Base-by-base conservation (phyloP, 495 filamentous ascomycete species). In the Aspergillus sclerotiicarbonarius region DNA sequence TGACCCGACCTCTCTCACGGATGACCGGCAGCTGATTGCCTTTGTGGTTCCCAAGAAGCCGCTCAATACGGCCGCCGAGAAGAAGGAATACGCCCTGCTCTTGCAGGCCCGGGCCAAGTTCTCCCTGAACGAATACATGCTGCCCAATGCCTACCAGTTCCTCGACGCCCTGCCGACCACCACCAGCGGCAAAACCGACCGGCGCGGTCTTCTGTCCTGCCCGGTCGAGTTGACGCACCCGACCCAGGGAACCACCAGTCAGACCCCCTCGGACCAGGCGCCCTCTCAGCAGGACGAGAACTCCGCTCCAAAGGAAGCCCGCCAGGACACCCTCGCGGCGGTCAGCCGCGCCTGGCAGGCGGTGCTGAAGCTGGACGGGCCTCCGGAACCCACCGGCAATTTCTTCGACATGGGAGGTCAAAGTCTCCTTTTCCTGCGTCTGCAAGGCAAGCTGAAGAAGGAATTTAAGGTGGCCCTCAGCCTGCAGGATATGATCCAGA, bases 141-240 rank as follows among this genome's bases (percentile, higher is more conserved):
- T 35, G 3, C 33, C 33, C 8, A 35, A 13, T 35, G 8, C 9
- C 3, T 35, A 35, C 47, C 63, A 67, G 43, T 64, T 67, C 56
- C 25, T 71, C 3, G 53, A 60, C n/a, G 57, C 45, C 37, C 51
- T 71, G 4, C 65, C 69, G 0, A 58, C 67, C 31, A 67, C 63
- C 6, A 67, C 68, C 43, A 48, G 58, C 21, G 60, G 68, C 58
- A 54, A 78, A 44, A 57, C 65, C 13, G 69, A 71, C 51, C 57
- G 61, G 20, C 62, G 61, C 31, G 46, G 47, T 12, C 63, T 71
- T n/a, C 25, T 25, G 2, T 3, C 25, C 25, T 2, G 2, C 25
- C 25, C 25, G 25, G 25, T 25, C 25, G 25, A 25, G 25, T 5
- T 25, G 25, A 25, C 25, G 2, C 25, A 25, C 25, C 25, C 25